These are phyloP conservation scores for Pseudopithomyces chartarum DNA, from an alignment of 2,329 filamentous ascomycete genomes.

Conservation along the genomic window DNA sequence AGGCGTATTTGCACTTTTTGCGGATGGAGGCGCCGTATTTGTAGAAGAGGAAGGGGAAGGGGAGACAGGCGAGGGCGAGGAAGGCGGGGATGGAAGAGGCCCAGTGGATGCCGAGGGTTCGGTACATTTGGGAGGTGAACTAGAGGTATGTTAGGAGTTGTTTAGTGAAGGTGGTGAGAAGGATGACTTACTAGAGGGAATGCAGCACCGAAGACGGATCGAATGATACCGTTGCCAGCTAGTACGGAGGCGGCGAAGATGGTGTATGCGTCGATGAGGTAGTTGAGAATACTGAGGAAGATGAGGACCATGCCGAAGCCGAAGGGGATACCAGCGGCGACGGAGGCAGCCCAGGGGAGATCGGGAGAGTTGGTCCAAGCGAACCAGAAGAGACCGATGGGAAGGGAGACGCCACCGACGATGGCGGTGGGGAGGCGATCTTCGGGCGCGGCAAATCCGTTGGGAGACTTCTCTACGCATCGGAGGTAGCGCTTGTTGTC, in stretches of 20 bases:
- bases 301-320: slow-evolving; percentile 67
- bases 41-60: slow-evolving; percentile 78
- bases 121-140: slow-evolving; percentile 58
- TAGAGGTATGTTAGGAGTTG: background rate
- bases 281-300: slow-evolving; percentile 60
- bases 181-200: slow-evolving; percentile 61
- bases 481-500: slow-evolving; percentile 44
- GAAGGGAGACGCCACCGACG: slow-evolving; percentile 66
- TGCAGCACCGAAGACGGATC: slow-evolving; percentile 75
- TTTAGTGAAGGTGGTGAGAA: slow-evolving; percentile 60
- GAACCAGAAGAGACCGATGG: slow-evolving; percentile 53
- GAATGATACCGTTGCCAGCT: slow-evolving; percentile 78
- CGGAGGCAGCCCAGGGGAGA: slow-evolving; percentile 62
- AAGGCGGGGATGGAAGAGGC: slow-evolving; percentile 75
- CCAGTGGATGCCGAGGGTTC: slow-evolving; percentile 68
- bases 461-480: slow-evolving; percentile 51
- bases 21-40: slow-evolving; percentile 70
- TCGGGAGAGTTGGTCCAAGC: slow-evolving; percentile 53
- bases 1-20: slow-evolving; percentile 70
- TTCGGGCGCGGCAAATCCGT: slow-evolving; percentile 68
- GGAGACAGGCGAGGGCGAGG: slow-evolving; percentile 71
- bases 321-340: slow-evolving; percentile 58
- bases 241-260: slow-evolving; percentile 78
- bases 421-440: slow-evolving; percentile 66
- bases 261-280: slow-evolving; percentile 59